Evolutionary conservation across 192 early-diverging fungal species (phyloP).

Genomic region (Podila epicladia): DNA sequence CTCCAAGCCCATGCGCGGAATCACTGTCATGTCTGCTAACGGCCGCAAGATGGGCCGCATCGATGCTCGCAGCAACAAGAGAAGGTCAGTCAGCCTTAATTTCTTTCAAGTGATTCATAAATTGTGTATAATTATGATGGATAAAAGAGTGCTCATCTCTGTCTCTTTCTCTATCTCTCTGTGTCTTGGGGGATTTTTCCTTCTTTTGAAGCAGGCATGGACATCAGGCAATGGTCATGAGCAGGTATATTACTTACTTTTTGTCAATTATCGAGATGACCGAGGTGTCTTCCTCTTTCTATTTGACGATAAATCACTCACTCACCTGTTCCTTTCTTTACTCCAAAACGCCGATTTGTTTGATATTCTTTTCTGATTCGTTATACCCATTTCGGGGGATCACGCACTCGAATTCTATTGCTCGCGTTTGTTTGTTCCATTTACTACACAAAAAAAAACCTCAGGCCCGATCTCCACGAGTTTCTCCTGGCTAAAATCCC

Average conservation of each 20-base stretch:
- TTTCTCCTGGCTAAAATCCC: constrained; percentile 35
- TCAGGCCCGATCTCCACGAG: constrained; percentile 39
- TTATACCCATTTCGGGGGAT: no score
- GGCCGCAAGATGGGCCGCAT: constrained; percentile 43
- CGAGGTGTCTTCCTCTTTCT: no score
- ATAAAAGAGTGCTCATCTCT: neutral
- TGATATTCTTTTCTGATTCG: no score
- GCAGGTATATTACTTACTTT: constrained; percentile 24
- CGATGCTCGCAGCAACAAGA: constrained; percentile 42
- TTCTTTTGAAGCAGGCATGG: constrained; percentile 12
- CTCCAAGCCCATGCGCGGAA: constrained; percentile 38
- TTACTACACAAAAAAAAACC: neutral
- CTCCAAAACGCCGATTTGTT: no score
- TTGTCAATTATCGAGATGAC: neutral
- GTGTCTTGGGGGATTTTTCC: neutral
- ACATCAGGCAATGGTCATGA: constrained; percentile 50
- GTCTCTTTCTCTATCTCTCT: neutral
- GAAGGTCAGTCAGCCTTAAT: constrained; percentile 26
- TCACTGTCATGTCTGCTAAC: constrained; percentile 31
- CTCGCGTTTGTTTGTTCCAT: neutral
- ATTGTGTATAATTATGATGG: no score
- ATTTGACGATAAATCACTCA: no score
- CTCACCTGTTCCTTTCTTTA: no score
- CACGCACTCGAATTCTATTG: neutral
- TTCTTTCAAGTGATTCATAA: neutral